Evolutionary conservation across 352 stramenopile genomes (phyloP).

Genomic region (Phytophthora sp.): DNA sequence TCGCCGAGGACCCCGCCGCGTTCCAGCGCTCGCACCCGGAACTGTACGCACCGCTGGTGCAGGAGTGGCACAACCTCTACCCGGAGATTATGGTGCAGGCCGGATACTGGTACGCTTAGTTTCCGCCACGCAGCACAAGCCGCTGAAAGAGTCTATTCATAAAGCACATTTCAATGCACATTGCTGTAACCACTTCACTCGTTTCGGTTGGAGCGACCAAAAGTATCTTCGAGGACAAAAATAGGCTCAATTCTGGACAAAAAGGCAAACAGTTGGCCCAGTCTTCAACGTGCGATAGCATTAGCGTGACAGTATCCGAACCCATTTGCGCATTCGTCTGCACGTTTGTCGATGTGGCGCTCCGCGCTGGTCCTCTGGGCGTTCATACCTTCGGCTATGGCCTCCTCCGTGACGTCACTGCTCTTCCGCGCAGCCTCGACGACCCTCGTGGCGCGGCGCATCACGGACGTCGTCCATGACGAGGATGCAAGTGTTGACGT

Average conservation of each 20-base stretch:
- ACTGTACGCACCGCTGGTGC: slow-evolving; percentile 81
- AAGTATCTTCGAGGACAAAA: slow-evolving; percentile 13
- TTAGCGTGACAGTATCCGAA: slow-evolving; percentile 5
- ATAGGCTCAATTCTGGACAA: slow-evolving; percentile 3
- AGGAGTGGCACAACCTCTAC: slow-evolving; percentile 90
- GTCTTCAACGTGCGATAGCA: slow-evolving; percentile 16
- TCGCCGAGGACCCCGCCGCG: slow-evolving; percentile 91
- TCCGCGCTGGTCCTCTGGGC: slow-evolving; percentile 9
- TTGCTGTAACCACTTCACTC: background rate
- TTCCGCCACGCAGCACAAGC: background rate
- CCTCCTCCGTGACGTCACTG: slow-evolving; percentile 24
- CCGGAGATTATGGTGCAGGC: slow-evolving; percentile 89
- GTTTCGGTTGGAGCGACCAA: background rate
- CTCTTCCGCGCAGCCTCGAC: slow-evolving; percentile 28
- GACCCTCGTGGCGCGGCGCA: slow-evolving; percentile 18
- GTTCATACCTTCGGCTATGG: background rate
- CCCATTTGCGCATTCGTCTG: slow-evolving; percentile 4
- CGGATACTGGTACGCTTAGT: slow-evolving; percentile 79
- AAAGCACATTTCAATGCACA: slow-evolving; percentile 1
- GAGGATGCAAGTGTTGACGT: background rate
- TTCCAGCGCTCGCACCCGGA: slow-evolving; percentile 83
- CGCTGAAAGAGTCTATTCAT: slow-evolving; percentile 2
- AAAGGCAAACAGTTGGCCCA: slow-evolving; percentile 7
- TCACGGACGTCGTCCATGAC: slow-evolving; percentile 13
- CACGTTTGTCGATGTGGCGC: slow-evolving; percentile 21